These are phyloP conservation scores for Neonectria punicea DNA, from an alignment of 2,329 filamentous ascomycete species.

Conservation along the genomic window DNA sequence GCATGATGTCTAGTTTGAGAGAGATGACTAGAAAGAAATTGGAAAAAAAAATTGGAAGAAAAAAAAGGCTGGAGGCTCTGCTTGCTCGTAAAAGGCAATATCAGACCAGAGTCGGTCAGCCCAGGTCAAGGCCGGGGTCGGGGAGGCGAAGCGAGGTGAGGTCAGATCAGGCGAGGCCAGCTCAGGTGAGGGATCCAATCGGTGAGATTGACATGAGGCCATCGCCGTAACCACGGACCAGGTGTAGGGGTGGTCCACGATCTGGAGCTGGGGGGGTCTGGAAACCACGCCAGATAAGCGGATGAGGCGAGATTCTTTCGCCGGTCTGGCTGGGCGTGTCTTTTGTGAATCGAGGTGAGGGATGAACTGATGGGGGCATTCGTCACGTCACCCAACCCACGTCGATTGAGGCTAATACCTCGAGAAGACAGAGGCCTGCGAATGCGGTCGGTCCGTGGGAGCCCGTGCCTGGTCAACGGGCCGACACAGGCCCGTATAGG, in stretches of 20 bases:
- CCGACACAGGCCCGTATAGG: slow-evolving; percentile 35
- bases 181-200: slow-evolving; percentile 38
- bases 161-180: slow-evolving; percentile 35
- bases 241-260: neutral
- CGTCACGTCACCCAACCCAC: slow-evolving; percentile 1
- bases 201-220: slow-evolving; percentile 41
- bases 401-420: neutral
- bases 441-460: slow-evolving; percentile 41
- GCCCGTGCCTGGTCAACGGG: slow-evolving; percentile 39
- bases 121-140: slow-evolving; percentile 18
- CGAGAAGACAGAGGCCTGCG: slow-evolving; percentile 16
- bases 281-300: slow-evolving; percentile 29
- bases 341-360: slow-evolving; percentile 13
- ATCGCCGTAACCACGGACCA: slow-evolving; percentile 20
- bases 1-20: neutral
- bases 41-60: neutral
- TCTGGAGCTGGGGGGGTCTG: slow-evolving; percentile 5
- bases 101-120: slow-evolving; percentile 35
- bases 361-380: slow-evolving; percentile 21
- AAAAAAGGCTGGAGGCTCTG: slow-evolving; percentile 5
- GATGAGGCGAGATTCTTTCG: slow-evolving; percentile 13
- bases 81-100: slow-evolving; percentile 6
- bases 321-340: neutral
- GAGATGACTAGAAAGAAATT: neutral
- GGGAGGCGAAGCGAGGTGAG: slow-evolving; percentile 34